Conservation (phyloP, 352 stramenopile species). For the Globisporangium spiculum region DNA sequence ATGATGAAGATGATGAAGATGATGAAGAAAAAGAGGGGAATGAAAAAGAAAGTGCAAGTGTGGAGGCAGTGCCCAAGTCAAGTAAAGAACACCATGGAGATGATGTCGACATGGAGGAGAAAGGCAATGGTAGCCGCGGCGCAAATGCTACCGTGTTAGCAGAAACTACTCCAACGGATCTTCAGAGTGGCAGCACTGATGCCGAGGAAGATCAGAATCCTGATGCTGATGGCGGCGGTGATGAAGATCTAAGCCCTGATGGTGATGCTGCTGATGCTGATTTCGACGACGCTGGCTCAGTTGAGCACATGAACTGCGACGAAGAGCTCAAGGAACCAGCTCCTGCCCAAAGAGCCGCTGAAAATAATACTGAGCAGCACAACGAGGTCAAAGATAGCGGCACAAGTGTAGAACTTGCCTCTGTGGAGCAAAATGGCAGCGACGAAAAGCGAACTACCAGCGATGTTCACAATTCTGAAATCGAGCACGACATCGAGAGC, state of each 20-base stretch:
- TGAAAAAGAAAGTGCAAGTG: background rate
- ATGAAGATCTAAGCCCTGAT: background rate
- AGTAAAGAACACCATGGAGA: background rate
- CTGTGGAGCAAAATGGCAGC: background rate
- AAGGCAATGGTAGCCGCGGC: background rate
- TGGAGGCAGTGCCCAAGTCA: background rate
- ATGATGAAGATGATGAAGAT: background rate
- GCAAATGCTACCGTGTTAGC: background rate
- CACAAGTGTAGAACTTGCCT: background rate
- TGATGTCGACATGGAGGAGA: background rate
- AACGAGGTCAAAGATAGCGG: background rate
- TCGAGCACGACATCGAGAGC: background rate
- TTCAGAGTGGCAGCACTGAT: background rate
- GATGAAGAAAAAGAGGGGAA: background rate
- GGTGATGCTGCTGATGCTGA: background rate
- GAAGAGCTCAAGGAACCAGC: background rate
- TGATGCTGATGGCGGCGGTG: background rate
- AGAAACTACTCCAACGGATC: background rate
- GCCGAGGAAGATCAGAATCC: background rate
- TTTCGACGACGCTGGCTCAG: background rate
- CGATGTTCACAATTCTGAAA: background rate
- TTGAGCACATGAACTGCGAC: background rate
- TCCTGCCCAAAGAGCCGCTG: background rate
- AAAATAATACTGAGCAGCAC: background rate
- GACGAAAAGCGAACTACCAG: background rate